phyloP scores from a whole-genome alignment of 2,329 filamentous ascomycete species.

The Aplosporella prunicola region DNA sequence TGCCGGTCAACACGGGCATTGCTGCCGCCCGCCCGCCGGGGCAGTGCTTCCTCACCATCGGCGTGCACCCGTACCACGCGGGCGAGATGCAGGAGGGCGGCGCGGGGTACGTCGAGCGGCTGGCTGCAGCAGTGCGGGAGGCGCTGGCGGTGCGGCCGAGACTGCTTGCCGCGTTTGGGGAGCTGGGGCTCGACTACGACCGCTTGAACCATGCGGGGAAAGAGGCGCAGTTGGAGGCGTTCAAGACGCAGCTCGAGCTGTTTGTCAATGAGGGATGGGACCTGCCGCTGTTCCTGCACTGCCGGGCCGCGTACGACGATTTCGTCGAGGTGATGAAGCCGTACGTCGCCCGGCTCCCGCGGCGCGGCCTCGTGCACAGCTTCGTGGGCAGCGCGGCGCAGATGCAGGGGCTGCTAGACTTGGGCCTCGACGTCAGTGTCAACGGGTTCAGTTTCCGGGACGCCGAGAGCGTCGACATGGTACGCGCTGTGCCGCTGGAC shows the following conservation, averaged over 20 bases:
- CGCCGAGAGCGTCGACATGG: conserved; percentile 34
- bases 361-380: conserved; percentile 31
- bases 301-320: conserved; percentile 35
- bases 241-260: conserved; percentile 35
- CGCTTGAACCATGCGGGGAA: conserved; percentile 36
- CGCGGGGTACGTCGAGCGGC: conserved; percentile 19
- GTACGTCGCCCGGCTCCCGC: conserved; percentile 30
- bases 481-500: conserved; percentile 31
- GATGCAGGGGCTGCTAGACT: conserved; percentile 29
- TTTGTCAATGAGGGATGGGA: conserved; percentile 23
- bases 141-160: conserved; percentile 13
- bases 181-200: conserved; percentile 44
- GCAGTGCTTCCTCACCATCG: conserved; percentile 41
- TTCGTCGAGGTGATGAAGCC: conserved; percentile 34
- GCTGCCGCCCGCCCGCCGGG: conserved; percentile 15
- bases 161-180: conserved; percentile 39
- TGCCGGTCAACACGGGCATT: conserved; percentile 22
- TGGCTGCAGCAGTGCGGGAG: conserved; percentile 18
- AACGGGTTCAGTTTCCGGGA: conserved; percentile 41
- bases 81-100: conserved; percentile 30
- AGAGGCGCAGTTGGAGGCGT: conserved; percentile 32
- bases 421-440: conserved; percentile 39
- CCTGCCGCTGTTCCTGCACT: conserved; percentile 36
- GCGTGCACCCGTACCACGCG: conserved; percentile 44
- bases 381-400: conserved; percentile 32